Evolutionary conservation across 176 grass and related monocot species (phyloP), one percentile per base, ranked within the genome.

Genomic region (Chloris gayana): DNA sequence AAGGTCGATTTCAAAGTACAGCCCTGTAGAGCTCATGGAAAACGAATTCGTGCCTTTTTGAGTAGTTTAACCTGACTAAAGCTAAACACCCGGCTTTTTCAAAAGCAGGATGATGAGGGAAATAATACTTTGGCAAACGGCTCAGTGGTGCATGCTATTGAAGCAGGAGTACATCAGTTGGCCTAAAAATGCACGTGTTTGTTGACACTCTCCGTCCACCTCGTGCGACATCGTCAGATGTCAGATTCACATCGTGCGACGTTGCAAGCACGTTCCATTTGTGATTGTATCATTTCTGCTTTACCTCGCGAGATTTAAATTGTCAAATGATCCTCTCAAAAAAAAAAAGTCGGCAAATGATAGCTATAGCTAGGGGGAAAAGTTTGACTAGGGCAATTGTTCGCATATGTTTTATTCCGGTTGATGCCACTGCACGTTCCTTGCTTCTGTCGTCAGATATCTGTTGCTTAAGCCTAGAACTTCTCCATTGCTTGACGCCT

Each of bases 401-500:
- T 5, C 35, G 35, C 18, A 4, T 54, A 54, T 54, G 50, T 57
- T 24, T 54, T 24, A 57, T 57, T 37, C 6, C 7, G 32, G 2
- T 10, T 9, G 1, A 44, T 39, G n/a, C 2, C 53, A 15, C n/a
- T 58, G 7, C 53, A 30, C n/a, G 9, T 18, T 53, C 26, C 13
- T 67, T 66, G 60, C 69, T 80, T 86, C 3, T 9, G 39, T 75
- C 19, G 27, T 29, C 29, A 3, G 19, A 39, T 10, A 19, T 58
- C 18, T n/a, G 67, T 83, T 66, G 46, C 80, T 59, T 47, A 39
- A 73, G 3, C 64, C 32, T 56, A 81, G 2, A 30, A 24, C 31
- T 78, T 87, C 32, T 67, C 74, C 73, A 67, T 83, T 88, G 1
- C 86, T 79, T 88, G 46, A 88, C 74, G 47, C 80, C 22, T 47